These are phyloP conservation scores for Globisporangium takayamanum DNA, from an alignment of 352 stramenopile genomes.

Conservation along the genomic window DNA sequence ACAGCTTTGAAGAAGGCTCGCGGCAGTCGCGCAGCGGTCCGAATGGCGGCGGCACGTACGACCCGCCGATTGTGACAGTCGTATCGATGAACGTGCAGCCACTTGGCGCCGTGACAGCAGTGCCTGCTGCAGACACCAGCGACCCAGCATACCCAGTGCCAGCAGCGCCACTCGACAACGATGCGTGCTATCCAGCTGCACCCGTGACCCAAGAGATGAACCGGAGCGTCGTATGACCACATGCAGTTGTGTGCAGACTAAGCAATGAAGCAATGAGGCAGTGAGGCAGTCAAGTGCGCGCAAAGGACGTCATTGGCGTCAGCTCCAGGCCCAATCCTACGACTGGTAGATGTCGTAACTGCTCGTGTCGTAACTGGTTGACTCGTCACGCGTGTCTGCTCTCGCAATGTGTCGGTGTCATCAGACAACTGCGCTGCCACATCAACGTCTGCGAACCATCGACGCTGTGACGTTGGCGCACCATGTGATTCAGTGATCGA, in stretches of 20 bases:
- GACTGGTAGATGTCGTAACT: no score
- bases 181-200: not conserved
- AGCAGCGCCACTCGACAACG: not conserved
- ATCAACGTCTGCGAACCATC: no score
- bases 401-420: no score
- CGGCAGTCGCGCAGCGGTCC: not conserved
- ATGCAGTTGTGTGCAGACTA: not conserved
- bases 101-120: not conserved
- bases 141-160: not conserved
- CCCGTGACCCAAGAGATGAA: slow-evolving; percentile 6
- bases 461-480: no score
- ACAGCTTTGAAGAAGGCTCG: slow-evolving; percentile 6
- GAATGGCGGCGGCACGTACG: not conserved
- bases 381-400: no score
- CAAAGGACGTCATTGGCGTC: no score
- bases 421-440: no score
- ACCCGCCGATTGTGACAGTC: slow-evolving; percentile 2
- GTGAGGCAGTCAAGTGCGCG: no score
- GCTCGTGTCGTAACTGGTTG: no score
- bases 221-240: not conserved
- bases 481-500: no score
- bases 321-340: no score
- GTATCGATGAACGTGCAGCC: slow-evolving; percentile 6
- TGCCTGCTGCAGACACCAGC: not conserved
- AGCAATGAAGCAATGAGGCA: no score